phyloP scores from a whole-genome alignment of 352 stramenopile species.

The Hyaloperonospora arabidopsidis region DNA sequence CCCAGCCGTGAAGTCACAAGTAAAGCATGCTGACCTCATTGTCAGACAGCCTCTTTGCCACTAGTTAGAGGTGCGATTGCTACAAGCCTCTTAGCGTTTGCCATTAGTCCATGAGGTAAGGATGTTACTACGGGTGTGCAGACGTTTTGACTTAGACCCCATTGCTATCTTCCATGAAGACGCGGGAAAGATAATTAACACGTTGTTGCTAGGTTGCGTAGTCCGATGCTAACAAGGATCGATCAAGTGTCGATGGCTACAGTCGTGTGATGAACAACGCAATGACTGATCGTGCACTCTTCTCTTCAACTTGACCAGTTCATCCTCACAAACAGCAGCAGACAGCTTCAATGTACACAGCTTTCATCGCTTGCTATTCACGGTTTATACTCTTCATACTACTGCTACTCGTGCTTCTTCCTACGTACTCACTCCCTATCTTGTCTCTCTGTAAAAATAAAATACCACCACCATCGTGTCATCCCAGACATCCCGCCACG shows the following conservation, averaged over 20 bases:
- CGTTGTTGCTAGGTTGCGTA: constrained; percentile 61
- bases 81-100: too few relatives aligned
- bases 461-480: constrained; percentile 31
- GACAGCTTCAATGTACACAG: constrained; percentile 5
- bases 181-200: constrained; percentile 41
- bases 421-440: constrained; percentile 20
- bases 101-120: too few relatives aligned
- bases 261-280: too few relatives aligned
- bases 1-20: constrained; percentile 53
- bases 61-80: too few relatives aligned
- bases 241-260: too few relatives aligned
- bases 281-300: too few relatives aligned
- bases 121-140: constrained; percentile 16
- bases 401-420: constrained; percentile 28
- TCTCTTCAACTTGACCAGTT: too few relatives aligned
- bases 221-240: too few relatives aligned
- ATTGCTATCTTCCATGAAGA: constrained; percentile 70
- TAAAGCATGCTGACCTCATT: constrained; percentile 40
- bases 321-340: too few relatives aligned
- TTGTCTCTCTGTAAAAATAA: constrained; percentile 23
- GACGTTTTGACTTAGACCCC: constrained; percentile 67
- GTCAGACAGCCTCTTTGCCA: constrained; percentile 33
- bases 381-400: constrained; percentile 27
- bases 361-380: constrained; percentile 24
- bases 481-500: constrained; percentile 33